These are phyloP conservation scores for Phytophthora podocarpi DNA, from an alignment of 352 stramenopile species.

Conservation along the genomic window DNA sequence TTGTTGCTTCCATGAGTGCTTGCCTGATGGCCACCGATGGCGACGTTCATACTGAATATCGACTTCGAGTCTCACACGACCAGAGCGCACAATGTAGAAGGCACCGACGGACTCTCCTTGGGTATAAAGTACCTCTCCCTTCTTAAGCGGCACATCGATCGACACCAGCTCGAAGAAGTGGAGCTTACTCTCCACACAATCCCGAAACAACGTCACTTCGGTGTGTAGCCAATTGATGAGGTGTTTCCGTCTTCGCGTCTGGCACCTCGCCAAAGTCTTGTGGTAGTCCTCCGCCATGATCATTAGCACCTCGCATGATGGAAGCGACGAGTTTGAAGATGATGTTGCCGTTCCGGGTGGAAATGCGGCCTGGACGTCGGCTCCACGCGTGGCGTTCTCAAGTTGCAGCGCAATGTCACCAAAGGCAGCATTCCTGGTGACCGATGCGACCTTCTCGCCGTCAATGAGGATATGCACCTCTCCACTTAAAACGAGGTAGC, in stretches of 20 bases:
- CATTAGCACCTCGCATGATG: constrained; percentile 57
- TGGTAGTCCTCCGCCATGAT: constrained; percentile 78
- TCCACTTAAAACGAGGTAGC: constrained; percentile 65
- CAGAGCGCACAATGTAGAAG: constrained; percentile 71
- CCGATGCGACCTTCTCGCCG: constrained; percentile 52
- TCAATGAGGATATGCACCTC: constrained; percentile 76
- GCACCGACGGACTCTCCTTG: constrained; percentile 67
- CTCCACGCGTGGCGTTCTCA: constrained; percentile 71
- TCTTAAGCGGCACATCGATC: constrained; percentile 67
- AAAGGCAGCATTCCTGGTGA: constrained; percentile 71
- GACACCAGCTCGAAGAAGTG: constrained; percentile 82
- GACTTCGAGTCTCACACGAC: constrained; percentile 60
- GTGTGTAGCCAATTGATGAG: constrained; percentile 72
- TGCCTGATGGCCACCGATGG: constrained; percentile 63
- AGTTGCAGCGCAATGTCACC: constrained; percentile 74
- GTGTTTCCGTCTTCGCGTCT: constrained; percentile 67
- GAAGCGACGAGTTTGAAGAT: background rate
- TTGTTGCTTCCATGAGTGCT: constrained; percentile 59
- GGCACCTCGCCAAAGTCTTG: constrained; percentile 67
- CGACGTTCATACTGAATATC: constrained; percentile 75
- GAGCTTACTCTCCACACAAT: constrained; percentile 78
- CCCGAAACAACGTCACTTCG: constrained; percentile 67
- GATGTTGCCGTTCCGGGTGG: background rate
- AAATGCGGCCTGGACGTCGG: constrained; percentile 57
- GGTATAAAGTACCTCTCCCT: constrained; percentile 60